Evolutionary conservation across 2,329 filamentous ascomycete genomes (phyloP).

Genomic region (Ambrosiella beaveri): DNA sequence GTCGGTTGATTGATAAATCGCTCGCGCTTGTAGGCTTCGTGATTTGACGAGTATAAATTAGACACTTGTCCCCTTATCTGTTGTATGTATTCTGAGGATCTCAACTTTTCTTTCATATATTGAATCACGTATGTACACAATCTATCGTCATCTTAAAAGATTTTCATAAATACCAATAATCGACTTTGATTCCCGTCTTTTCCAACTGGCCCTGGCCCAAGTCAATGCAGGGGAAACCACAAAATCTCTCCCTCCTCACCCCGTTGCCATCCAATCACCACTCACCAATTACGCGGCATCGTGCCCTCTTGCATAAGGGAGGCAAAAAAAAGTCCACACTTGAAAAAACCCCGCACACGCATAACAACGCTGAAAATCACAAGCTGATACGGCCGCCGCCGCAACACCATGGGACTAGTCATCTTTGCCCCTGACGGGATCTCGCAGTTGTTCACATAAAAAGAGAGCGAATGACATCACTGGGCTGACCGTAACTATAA

Average conservation of each 20-base stretch:
- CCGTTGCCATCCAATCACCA: not conserved
- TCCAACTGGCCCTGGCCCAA: not conserved
- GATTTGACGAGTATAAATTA: too few relatives aligned
- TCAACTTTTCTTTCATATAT: too few relatives aligned
- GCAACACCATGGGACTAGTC: not conserved
- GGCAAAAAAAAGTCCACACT: not conserved
- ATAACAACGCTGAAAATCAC: not conserved
- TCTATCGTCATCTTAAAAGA: too few relatives aligned
- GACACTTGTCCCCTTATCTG: too few relatives aligned
- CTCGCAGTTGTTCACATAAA: not conserved
- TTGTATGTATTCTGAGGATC: too few relatives aligned
- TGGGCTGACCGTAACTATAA: too few relatives aligned
- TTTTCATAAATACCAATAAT: not conserved
- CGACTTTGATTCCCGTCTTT: not conserved
- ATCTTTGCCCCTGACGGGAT: not conserved
- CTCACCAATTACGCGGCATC: not conserved
- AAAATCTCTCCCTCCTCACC: not conserved
- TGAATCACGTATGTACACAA: too few relatives aligned
- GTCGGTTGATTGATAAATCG: too few relatives aligned
- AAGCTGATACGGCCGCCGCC: not conserved
- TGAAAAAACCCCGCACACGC: not conserved
- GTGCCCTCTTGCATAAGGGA: not conserved
- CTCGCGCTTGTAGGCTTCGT: too few relatives aligned
- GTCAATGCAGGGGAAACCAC: not conserved
- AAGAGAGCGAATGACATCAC: not conserved